Conservation (phyloP, 345 rosid species). For the Turnera subulata region DNA sequence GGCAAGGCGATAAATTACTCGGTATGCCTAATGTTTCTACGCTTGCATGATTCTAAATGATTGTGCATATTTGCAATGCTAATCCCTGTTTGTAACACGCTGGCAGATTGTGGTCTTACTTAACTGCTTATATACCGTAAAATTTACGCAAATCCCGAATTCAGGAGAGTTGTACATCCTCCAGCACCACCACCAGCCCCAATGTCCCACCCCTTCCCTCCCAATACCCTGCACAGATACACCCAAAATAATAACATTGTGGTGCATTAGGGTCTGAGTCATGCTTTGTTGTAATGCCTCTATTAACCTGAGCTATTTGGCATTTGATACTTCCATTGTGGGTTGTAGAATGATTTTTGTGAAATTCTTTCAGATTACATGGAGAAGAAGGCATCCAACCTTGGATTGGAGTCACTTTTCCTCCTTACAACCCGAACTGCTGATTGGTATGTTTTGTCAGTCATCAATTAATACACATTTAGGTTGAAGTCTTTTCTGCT, state of each 20-base stretch:
- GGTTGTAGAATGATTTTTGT: conserved; percentile 5
- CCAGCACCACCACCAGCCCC: too few species aligned
- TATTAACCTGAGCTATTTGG: not conserved
- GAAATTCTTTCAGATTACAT: conserved; percentile 55
- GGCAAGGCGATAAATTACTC: conserved; percentile 90
- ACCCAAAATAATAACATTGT: not conserved
- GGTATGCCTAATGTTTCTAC: conserved; percentile 37
- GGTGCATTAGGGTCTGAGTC: too few species aligned
- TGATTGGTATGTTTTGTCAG: conserved; percentile 56
- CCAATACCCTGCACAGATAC: too few species aligned
- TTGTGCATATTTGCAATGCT: too few species aligned
- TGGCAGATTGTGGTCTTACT: too few species aligned
- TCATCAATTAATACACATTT: too few species aligned
- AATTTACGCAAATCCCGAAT: too few species aligned
- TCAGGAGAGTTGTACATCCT: too few species aligned
- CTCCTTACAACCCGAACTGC: conserved; percentile 87
- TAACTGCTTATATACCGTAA: too few species aligned
- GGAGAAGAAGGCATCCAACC: conserved; percentile 77
- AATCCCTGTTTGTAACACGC: too few species aligned
- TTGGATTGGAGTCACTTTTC: conserved; percentile 71
- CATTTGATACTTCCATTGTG: not conserved
- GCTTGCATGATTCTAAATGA: too few species aligned
- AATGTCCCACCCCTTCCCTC: not conserved
- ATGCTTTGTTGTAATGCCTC: not conserved
- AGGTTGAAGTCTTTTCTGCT: too few species aligned